Evolutionary conservation across 163 green algal genomes (phyloP).

Genomic region (Chlamydomonas reinhardtii): DNA sequence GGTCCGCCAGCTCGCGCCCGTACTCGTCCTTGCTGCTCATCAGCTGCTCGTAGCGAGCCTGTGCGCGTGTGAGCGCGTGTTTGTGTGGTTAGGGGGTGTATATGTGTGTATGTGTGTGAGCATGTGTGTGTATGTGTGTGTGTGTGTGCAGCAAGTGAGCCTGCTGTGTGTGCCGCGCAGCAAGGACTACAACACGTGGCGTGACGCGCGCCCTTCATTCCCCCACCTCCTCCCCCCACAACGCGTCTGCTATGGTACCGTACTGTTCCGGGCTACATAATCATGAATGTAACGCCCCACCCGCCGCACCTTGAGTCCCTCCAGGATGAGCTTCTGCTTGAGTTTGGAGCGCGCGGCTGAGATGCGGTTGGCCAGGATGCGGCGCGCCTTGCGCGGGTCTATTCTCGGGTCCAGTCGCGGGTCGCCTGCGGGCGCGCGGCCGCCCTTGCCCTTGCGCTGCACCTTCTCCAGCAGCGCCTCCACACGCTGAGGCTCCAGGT

Average conservation of each 20-base stretch:
- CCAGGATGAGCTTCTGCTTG: conserved; percentile 53
- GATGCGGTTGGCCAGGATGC: conserved; percentile 87
- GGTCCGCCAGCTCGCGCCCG: conserved; percentile 21
- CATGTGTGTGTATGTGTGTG: neutral
- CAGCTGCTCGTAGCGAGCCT: conserved; percentile 44
- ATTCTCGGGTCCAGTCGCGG: conserved; percentile 81
- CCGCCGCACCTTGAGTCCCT: conserved; percentile 51
- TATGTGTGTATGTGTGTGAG: neutral
- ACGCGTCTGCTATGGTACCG: too few relatives aligned
- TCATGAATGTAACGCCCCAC: too few relatives aligned
- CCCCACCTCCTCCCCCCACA: too few relatives aligned
- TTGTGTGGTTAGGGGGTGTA: too few relatives aligned
- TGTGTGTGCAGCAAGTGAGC: too few relatives aligned
- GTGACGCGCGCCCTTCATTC: too few relatives aligned
- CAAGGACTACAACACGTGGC: too few relatives aligned
- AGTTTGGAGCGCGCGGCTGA: conserved; percentile 54
- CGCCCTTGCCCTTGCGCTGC: conserved; percentile 80
- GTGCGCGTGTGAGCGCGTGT: neutral
- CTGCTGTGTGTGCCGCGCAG: too few relatives aligned
- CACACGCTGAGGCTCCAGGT: conserved; percentile 59
- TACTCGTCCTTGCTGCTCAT: conserved; percentile 42
- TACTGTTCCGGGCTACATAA: too few relatives aligned
- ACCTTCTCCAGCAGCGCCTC: conserved; percentile 54
- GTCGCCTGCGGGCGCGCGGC: conserved; percentile 57
- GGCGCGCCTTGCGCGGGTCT: conserved; percentile 77